Conservation (phyloP, 352 stramenopile genomes). For the Globisporangium perplexum region DNA sequence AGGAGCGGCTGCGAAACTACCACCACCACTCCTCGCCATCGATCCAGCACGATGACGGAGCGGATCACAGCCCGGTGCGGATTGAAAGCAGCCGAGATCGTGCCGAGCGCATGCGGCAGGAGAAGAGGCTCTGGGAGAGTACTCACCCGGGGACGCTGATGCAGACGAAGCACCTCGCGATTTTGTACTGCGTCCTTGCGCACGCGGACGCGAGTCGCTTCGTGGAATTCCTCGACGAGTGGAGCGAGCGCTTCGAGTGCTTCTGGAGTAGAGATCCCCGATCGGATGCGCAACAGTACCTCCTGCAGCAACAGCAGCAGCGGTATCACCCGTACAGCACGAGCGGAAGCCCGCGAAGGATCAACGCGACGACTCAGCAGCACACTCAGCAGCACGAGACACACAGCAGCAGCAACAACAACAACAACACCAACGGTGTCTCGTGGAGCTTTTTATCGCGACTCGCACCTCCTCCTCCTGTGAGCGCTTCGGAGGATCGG, state of each 20-base stretch:
- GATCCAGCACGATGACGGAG: neutral
- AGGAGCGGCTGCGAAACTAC: constrained; percentile 6
- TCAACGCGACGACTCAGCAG: neutral
- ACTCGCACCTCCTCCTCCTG: neutral
- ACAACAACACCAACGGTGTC: constrained; percentile 10
- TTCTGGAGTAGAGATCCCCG: constrained; percentile 3
- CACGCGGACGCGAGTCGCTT: constrained; percentile 26
- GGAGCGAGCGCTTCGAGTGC: constrained; percentile 21
- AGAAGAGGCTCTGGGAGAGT: constrained; percentile 39
- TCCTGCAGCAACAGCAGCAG: constrained; percentile 3
- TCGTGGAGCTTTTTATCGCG: constrained; percentile 22
- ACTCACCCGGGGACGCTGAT: constrained; percentile 25
- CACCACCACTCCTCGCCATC: constrained; percentile 9
- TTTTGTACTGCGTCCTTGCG: constrained; percentile 39
- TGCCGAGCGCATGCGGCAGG: constrained; percentile 19
- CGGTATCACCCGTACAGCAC: constrained; percentile 3
- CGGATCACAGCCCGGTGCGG: constrained; percentile 5
- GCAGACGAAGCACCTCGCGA: constrained; percentile 43
- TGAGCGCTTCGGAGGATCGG: neutral
- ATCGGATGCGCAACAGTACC: neutral
- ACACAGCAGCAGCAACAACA: neutral
- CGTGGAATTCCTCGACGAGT: constrained; percentile 18
- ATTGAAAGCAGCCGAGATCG: constrained; percentile 3
- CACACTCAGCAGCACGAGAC: neutral
- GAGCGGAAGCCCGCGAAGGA: neutral